These are phyloP conservation scores for Hymenoscyphus albidus DNA, from an alignment of 2,329 filamentous ascomycete genomes.

Conservation along the genomic window DNA sequence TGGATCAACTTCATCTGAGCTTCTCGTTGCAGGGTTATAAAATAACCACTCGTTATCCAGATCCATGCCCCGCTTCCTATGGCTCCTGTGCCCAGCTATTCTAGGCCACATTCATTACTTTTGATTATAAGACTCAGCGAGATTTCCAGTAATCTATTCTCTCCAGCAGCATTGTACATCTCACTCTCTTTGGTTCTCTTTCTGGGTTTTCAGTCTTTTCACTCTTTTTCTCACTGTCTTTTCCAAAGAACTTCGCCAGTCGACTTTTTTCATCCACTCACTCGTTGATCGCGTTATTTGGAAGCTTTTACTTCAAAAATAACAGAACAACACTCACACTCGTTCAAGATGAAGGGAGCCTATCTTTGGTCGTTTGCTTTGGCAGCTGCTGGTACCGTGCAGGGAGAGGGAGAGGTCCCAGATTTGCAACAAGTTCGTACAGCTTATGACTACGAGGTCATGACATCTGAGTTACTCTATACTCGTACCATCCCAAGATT, in stretches of 20 bases:
- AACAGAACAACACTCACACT: conserved; percentile 4
- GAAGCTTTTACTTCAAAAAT: background rate
- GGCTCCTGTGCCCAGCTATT: background rate
- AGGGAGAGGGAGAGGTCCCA: background rate
- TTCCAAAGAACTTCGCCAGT: background rate
- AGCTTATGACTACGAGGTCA: conserved; percentile 3
- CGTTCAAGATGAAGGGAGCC: conserved; percentile 9
- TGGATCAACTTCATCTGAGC: background rate
- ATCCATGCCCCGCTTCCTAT: conserved; percentile 2
- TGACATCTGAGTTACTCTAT: background rate
- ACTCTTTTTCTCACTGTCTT: background rate
- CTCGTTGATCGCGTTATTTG: conserved; percentile 5
- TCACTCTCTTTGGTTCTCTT: background rate
- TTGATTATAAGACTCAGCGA: background rate
- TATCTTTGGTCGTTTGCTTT: conserved; percentile 9
- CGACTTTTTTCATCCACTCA: conserved; percentile 1
- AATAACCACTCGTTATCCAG: background rate
- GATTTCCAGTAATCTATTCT: background rate
- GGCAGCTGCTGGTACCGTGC: background rate
- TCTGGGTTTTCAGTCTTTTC: background rate
- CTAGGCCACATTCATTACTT: background rate
- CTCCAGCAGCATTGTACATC: background rate
- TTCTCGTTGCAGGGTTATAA: background rate
- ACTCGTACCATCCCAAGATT: conserved; percentile 1
- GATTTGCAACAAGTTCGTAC: background rate